Percentiles rank a stretch among this genome's conserved stretches.
Evolutionary conservation across 2,329 filamentous ascomycete genomes (phyloP).

Genomic region (Colletotrichum coccodes): DNA sequence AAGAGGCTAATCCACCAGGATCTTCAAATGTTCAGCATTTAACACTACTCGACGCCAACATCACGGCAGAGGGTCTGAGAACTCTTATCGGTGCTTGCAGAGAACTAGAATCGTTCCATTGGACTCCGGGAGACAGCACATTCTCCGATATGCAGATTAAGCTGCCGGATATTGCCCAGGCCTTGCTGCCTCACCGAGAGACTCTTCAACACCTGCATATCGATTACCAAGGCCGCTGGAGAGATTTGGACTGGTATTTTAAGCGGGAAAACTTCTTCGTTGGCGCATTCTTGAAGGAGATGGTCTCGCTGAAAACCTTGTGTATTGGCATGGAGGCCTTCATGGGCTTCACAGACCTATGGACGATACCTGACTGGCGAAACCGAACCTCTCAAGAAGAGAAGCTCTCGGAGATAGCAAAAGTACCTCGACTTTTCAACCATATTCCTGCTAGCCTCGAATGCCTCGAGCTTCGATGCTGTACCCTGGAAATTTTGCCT

Average conservation of each 20-base stretch:
- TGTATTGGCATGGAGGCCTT: slow-evolving; percentile 9
- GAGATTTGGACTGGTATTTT: background rate
- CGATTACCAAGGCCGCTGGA: background rate
- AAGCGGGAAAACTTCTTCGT: background rate
- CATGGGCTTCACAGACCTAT: background rate
- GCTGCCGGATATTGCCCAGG: background rate
- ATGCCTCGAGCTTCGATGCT: background rate
- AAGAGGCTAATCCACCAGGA: background rate
- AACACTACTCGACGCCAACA: background rate
- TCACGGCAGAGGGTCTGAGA: background rate
- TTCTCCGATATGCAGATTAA: slow-evolving; percentile 11
- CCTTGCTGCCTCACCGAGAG: background rate
- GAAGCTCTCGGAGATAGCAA: background rate
- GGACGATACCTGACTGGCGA: background rate
- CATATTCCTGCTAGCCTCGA: background rate
- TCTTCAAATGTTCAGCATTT: background rate
- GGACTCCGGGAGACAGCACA: slow-evolving; percentile 1
- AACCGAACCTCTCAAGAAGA: background rate
- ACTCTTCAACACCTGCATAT: background rate
- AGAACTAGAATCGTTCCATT: background rate
- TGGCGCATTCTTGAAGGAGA: background rate
- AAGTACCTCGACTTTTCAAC: background rate
- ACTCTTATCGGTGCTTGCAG: background rate
- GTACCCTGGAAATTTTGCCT: background rate
- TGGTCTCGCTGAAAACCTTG: background rate